A percentile compares a stretch with the other conserved stretches of the same genome.
Conservation (phyloP, 768 basidiomycete genomes). For the Rhizopogon rudus region DNA sequence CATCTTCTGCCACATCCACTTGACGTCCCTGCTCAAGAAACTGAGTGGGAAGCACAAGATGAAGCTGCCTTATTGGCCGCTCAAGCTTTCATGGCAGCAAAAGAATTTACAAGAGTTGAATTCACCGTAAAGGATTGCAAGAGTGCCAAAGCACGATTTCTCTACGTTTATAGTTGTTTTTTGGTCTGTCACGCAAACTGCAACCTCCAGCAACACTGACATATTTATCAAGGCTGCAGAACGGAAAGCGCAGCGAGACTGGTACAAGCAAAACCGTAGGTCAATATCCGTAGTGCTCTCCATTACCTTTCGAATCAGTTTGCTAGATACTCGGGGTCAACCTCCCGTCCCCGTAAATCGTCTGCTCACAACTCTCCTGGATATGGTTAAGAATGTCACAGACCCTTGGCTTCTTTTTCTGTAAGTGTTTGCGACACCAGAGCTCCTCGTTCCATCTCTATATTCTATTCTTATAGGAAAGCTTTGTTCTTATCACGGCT, state of each 20-base stretch:
- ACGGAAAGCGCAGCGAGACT: conserved; percentile 74
- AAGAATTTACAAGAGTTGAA: conserved; percentile 73
- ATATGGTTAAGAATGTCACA: conserved; percentile 46
- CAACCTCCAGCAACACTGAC: conserved; percentile 5
- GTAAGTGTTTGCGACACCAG: conserved; percentile 36
- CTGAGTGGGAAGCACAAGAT: conserved; percentile 53
- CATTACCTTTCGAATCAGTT: background rate
- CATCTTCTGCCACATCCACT: conserved; percentile 7
- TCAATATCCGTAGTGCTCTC: conserved; percentile 6
- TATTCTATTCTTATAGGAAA: conserved; percentile 45
- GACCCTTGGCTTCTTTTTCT: conserved; percentile 87
- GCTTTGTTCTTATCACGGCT: conserved; percentile 79
- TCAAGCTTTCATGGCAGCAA: conserved; percentile 65
- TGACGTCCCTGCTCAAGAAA: conserved; percentile 32
- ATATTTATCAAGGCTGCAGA: conserved; percentile 61
- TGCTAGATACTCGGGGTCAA: conserved; percentile 62
- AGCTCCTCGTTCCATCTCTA: conserved; percentile 1
- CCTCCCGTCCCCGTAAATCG: conserved; percentile 62
- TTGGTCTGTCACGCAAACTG: conserved; percentile 52
- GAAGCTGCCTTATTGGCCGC: conserved; percentile 72
- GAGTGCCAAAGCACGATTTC: conserved; percentile 70
- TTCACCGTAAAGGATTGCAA: conserved; percentile 59
- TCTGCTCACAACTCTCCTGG: conserved; percentile 53
- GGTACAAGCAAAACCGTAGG: conserved; percentile 80
- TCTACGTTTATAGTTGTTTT: conserved; percentile 77